phyloP scores from a whole-genome alignment of 2,329 filamentous ascomycete genomes.

The Talaromyces sp. region DNA sequence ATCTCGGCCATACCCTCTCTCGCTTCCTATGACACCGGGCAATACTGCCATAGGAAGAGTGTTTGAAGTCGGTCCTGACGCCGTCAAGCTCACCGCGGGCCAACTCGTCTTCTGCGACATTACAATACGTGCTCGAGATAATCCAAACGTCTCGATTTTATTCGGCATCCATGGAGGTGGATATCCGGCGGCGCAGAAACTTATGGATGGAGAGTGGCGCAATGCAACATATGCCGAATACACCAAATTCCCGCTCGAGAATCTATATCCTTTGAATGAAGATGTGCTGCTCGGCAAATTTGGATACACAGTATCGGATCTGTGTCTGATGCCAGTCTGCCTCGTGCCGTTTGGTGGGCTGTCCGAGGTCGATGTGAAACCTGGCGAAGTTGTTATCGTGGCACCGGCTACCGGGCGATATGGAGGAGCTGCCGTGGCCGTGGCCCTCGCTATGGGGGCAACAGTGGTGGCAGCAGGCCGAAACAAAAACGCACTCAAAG shows the following conservation, averaged over 20 bases:
- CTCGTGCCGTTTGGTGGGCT: conserved; percentile 44
- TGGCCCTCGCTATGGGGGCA: conserved; percentile 49
- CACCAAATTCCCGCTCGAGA: conserved; percentile 32
- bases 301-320: conserved; percentile 41
- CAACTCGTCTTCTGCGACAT: conserved; percentile 35
- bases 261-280: conserved; percentile 29
- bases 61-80: conserved; percentile 31
- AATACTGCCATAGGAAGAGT: conserved; percentile 31
- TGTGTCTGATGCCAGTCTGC: conserved; percentile 32
- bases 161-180: conserved; percentile 26
- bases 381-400: conserved; percentile 48
- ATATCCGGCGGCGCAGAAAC: conserved; percentile 22
- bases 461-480: conserved; percentile 49
- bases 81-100: conserved; percentile 25
- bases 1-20: conserved; percentile 23
- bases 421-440: conserved; percentile 44
- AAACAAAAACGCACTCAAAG: conserved; percentile 6
- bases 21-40: conserved; percentile 31
- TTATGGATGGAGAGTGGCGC: conserved; percentile 33
- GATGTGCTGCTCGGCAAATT: conserved; percentile 18
- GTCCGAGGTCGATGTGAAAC: conserved; percentile 35
- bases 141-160: conserved; percentile 17
- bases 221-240: conserved; percentile 34
- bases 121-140: conserved; percentile 31
- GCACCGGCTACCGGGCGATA: conserved; percentile 48